Base-by-base conservation (phyloP, 164 flowering plant species). In the Nymphaea thermarum region DNA sequence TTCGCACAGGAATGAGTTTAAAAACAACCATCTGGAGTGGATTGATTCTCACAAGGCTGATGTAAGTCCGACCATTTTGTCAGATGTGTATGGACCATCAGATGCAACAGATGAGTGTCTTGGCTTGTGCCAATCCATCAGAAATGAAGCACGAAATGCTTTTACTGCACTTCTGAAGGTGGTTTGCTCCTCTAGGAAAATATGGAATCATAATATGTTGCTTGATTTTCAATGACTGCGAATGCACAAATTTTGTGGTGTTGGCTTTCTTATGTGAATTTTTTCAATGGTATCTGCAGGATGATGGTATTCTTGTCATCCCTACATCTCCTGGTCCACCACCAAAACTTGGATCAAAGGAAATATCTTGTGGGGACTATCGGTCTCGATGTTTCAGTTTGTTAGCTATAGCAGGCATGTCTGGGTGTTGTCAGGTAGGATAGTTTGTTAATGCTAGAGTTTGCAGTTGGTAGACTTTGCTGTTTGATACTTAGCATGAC, bases 391-490 rank as follows among this genome's bases (percentile, higher is more conserved):
- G 79, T 61, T 81, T 67, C 61, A 74, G 84, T 71, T 67, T 91
- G 41, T 77, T 81, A 72, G 81, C 88, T 72, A 78, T 93, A 75
- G 92, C 94, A 63, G 86, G 94, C 80, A 74, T 93, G 79, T 85
- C 98, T 36, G 98, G 98, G 65, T 91, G 97, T 77, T 91, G 98
- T 76, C 97, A 93, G 96, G 98, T 90, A 65, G 69, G 65, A 8
- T 51, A 51, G 57, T 3, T 15, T 51, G 57, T 51, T 51, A 15
- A 15, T 51, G 36, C 36, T 25, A 25, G 36, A 10, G 1, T 55
- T 55, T 8, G 12, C 60, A 1, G 60, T 16, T 8, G n/a, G n/a
- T n/a, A n/a, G 36, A 10, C 60, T 55, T 55, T 8, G 12, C 60
- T 55, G 60, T 16, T 8, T 55, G 16, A 55, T 55, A 55, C 16